These are phyloP conservation scores for Sclerotinia subarctica DNA, from an alignment of 2,329 filamentous ascomycete genomes.

Conservation along the genomic window DNA sequence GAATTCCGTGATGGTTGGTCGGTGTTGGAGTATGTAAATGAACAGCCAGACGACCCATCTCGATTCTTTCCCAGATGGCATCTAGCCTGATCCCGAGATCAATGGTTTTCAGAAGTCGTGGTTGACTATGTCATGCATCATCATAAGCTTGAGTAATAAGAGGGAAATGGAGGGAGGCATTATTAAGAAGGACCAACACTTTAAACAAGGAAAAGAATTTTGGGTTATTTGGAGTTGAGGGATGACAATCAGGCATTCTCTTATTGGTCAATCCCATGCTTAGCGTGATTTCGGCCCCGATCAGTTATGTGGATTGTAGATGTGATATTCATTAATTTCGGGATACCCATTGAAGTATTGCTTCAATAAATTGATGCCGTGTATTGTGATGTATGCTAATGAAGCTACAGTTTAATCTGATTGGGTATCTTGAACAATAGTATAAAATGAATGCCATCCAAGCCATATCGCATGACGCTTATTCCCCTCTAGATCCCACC, in stretches of 20 bases:
- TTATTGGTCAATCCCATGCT: slow-evolving; percentile 11
- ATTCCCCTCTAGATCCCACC: slow-evolving; percentile 45
- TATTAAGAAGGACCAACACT: neutral
- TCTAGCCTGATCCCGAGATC: neutral
- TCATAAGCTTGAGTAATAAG: too few relatives aligned
- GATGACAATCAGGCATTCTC: slow-evolving; percentile 15
- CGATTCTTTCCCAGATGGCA: too few relatives aligned
- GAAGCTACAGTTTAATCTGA: neutral
- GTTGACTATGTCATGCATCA: neutral
- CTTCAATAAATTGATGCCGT: neutral
- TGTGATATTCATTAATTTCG: neutral
- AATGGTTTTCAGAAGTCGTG: neutral
- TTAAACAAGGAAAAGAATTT: neutral
- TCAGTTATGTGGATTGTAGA: neutral
- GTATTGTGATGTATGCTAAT: neutral
- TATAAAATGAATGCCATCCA: neutral
- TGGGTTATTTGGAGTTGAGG: neutral
- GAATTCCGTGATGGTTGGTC: neutral
- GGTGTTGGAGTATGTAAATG: neutral
- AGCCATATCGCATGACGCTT: neutral
- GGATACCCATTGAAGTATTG: neutral
- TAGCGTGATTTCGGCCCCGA: slow-evolving; percentile 5
- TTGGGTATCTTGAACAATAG: slow-evolving; percentile 12
- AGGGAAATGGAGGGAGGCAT: neutral
- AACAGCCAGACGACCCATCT: neutral